Base-by-base conservation (phyloP, 768 basidiomycete genomes). In the Phaeolepiota aurea region DNA sequence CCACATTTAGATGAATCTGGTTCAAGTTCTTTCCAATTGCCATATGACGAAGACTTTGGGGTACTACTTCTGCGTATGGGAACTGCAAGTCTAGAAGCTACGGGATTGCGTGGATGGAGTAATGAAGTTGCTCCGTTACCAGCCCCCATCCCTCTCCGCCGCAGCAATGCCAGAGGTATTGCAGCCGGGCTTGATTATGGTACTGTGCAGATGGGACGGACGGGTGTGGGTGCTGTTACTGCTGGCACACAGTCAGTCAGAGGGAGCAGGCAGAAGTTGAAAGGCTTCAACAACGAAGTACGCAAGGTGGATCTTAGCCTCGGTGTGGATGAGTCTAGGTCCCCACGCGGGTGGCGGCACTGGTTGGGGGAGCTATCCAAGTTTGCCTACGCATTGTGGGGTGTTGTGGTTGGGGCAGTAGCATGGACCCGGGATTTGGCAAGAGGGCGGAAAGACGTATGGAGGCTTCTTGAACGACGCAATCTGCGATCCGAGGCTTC, bases 1-100 rank as follows among this genome's bases (percentile, higher is more conserved):
- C 33, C 33, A 7, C 16, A 7, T 19, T 35, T 35, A n/a, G 33
- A 19, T n/a, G 33, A 14, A 35, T 35, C n/a, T 19, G 33, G 33
- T 5, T 35, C 33, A n/a, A 28, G 7, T 28, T 57, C 62, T 46
- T 48, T 63, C 41, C 41, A 44, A 25, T 66, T 80, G 2, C 74
- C 71, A 13, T 69, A 67, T 54, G 82, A 87, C 28, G 84, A 87
- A 55, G 83, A 86, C 52, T 87, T 82, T 57, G 74, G 77, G 4
- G 70, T 86, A 15, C 72, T 80, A 2, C 65, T 88, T 28, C 65
- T 87, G 32, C 75, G 86, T 15, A 64, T 86, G 14, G 83, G 83
- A 14, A 81, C 81, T 1, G 83, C 82, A 3, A 82, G 80, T 46
- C 64, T 88, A 37, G 86, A 88, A 54, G 79, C 82, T 0, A 86